Evolutionary conservation across 331 rosid species (phyloP).

Genomic region (Rosa hybrid): DNA sequence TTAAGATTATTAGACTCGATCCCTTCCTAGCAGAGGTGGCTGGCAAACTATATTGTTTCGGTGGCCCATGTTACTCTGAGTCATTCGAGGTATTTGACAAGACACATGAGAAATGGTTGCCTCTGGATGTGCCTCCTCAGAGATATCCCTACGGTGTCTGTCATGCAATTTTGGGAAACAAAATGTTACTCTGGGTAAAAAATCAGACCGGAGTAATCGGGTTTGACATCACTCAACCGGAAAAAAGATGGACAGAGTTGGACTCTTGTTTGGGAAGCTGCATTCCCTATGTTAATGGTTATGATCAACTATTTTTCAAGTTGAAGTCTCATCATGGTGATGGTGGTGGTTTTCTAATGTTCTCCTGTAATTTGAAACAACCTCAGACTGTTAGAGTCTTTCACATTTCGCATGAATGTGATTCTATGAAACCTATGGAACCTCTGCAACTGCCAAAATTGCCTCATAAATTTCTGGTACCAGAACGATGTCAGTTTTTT

Average conservation of each 20-base stretch:
- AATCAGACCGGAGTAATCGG: not conserved
- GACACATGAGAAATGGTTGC: not conserved
- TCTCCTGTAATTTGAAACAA: too few relatives aligned
- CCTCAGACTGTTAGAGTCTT: too few relatives aligned
- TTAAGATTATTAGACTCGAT: not conserved
- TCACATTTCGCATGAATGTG: too few relatives aligned
- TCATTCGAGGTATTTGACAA: not conserved
- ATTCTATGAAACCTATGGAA: too few relatives aligned
- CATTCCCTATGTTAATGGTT: not conserved
- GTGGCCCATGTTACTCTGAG: not conserved
- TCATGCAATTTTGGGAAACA: not conserved
- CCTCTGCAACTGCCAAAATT: too few relatives aligned
- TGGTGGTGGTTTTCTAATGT: too few relatives aligned
- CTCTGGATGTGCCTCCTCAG: not conserved
- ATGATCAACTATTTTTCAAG: not conserved
- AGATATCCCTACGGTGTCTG: too few relatives aligned
- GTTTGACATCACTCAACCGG: not conserved
- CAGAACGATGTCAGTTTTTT: not conserved
- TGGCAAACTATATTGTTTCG: not conserved
- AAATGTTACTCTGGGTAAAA: not conserved
- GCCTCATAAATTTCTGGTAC: too few relatives aligned
- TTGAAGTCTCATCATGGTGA: not conserved
- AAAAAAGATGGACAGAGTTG: not conserved
- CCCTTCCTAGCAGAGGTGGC: not conserved
- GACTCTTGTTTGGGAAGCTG: not conserved